Conservation (phyloP, 176 grass and related monocot genomes). For the Triticum timopheevii region DNA sequence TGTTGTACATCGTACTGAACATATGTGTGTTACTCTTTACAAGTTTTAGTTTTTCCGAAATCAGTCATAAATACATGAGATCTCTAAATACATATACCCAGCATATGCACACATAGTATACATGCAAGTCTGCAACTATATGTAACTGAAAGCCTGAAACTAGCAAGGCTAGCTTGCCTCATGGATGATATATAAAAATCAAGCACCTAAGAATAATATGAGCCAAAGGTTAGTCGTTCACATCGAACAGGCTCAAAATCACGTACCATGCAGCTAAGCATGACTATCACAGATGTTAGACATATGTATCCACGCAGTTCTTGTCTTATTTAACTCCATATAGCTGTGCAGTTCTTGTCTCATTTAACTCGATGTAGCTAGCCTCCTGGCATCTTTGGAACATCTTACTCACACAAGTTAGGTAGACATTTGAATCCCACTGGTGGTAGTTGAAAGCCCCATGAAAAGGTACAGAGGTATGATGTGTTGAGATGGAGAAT, state of each 20-base stretch:
- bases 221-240: slow-evolving; percentile 7
- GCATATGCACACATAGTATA: not conserved
- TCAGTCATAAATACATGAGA: not conserved
- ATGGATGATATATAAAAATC: not conserved
- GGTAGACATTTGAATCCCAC: slow-evolving; percentile 9
- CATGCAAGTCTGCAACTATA: not conserved
- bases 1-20: not conserved
- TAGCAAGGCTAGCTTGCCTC: not conserved
- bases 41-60: not conserved
- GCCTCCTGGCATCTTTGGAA: not conserved
- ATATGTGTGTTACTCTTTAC: not conserved
- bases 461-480: slow-evolving; percentile 12
- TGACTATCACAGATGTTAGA: slow-evolving; percentile 1
- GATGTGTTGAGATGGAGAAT: not conserved
- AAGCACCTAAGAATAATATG: slow-evolving; percentile 15
- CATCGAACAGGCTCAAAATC: slow-evolving; percentile 7
- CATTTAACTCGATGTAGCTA: slow-evolving; percentile 29
- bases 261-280: slow-evolving; percentile 13
- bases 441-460: not conserved
- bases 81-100: not conserved
- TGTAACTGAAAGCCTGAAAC: not conserved
- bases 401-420: slow-evolving; percentile 31
- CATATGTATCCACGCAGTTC: not conserved
- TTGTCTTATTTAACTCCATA: slow-evolving; percentile 27
- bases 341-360: not conserved